Base-by-base conservation (phyloP, 148 eudicot species). In the Cornus kousa region DNA sequence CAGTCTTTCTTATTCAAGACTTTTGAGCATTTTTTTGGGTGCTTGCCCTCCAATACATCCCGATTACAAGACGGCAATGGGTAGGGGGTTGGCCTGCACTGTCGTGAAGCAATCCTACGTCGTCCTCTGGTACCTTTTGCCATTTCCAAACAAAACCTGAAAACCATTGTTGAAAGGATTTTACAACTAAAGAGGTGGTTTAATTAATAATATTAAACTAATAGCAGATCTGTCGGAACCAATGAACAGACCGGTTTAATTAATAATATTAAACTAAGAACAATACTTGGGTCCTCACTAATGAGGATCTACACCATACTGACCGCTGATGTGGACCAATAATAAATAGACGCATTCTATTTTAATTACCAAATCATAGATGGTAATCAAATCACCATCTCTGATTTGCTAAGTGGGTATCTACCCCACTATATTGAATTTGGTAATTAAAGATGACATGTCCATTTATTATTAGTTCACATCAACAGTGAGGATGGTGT, bases 101-200 rank as follows among this genome's bases (percentile, higher is more conserved):
- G 83, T 71, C 91, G 83, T 70, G 91, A 90, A 77, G 85, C 84
- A 67, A 82, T 81, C 74, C 89, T 77, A 75, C 93, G 91, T 80
- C 93, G 73, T 60, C 93, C 88, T 67, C 89, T 83, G 68, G 84
- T 82, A 69, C 89, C 85, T 80, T 89, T 89, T 57, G 91, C 91
- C 93, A 90, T 90, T 77, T 72, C 82, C 59, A 48, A 72, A 64
- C 32, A 50, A 72, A 80, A 73, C 71, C 78, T 80, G 79, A 64
- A 83, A 39, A 60, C 28, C 55, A 67, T n/a, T 35, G 57, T 55
- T 39, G 23, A 46, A 55, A 53, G 43, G 46, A 20, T 62, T 62
- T 53, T 13, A 53, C 59, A 62, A 20, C 23, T 17, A 62, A 62
- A 62, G 8, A 62, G 59, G 24, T n/a, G 66, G 19, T 5, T 62